Conservation (phyloP, 306 rosid genomes). For the Begonia loranthoides region DNA sequence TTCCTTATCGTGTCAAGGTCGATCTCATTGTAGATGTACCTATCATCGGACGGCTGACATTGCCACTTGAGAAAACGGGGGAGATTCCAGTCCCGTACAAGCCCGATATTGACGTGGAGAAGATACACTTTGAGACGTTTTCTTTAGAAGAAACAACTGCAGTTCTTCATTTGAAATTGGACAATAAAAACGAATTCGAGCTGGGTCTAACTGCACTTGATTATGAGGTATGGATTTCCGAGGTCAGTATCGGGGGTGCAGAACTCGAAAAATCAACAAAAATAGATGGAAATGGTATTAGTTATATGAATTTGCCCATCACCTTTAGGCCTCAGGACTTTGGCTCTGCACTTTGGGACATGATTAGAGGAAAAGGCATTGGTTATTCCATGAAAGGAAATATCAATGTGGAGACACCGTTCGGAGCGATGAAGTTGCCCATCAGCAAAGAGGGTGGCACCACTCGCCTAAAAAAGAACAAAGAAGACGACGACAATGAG, state of each 20-base stretch:
- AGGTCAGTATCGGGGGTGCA: conserved; percentile 59
- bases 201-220: conserved; percentile 60
- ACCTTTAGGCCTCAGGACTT: conserved; percentile 89
- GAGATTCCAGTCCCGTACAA: conserved; percentile 91
- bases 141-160: conserved; percentile 89
- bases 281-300: conserved; percentile 44
- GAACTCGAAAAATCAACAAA: conserved; percentile 55
- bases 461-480: conserved; percentile 70
- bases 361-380: conserved; percentile 88
- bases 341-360: conserved; percentile 94
- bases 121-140: conserved; percentile 55
- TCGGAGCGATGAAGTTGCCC: conserved; percentile 87
- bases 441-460: conserved; percentile 88
- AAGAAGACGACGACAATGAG: conserved; percentile 45
- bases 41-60: conserved; percentile 61
- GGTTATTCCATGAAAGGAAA: conserved; percentile 75
- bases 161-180: conserved; percentile 72
- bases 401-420: conserved; percentile 79
- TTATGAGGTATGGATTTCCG: conserved; percentile 81
- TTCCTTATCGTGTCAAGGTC: conserved; percentile 71
- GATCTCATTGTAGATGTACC: conserved; percentile 86
- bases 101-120: conserved; percentile 86
- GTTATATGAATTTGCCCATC: conserved; percentile 52
- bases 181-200: conserved; percentile 89
- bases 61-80: conserved; percentile 86